phyloP scores from a whole-genome alignment of 768 basidiomycete genomes.

The Lactarius hatsudake region DNA sequence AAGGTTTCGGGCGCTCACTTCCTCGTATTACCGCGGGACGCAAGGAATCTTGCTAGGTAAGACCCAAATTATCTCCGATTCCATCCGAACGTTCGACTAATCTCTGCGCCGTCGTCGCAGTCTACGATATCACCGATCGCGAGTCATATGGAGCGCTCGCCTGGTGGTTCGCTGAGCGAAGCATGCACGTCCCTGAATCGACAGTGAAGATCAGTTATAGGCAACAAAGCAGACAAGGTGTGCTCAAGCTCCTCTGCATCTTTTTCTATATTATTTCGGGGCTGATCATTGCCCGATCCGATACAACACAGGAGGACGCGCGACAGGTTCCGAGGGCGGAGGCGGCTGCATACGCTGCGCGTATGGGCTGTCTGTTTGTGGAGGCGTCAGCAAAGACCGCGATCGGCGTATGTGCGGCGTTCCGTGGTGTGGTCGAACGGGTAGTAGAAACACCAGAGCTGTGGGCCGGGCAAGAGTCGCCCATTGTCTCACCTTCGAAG shows the following conservation, averaged over 20 bases:
- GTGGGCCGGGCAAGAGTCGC: slow-evolving; percentile 46
- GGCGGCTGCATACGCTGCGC: slow-evolving; percentile 71
- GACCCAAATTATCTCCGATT: slow-evolving; percentile 14
- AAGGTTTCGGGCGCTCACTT: slow-evolving; percentile 90
- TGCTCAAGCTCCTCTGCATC: slow-evolving; percentile 9
- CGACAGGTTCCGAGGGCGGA: slow-evolving; percentile 75
- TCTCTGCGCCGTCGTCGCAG: slow-evolving; percentile 37
- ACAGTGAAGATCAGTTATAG: slow-evolving; percentile 93
- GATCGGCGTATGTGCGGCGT: slow-evolving; percentile 72
- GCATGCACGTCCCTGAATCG: slow-evolving; percentile 80
- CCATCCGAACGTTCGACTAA: background rate
- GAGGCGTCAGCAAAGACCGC: slow-evolving; percentile 92
- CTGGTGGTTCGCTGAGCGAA: slow-evolving; percentile 87
- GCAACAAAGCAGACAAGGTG: slow-evolving; percentile 90
- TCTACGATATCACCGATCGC: slow-evolving; percentile 91
- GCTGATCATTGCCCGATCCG: background rate
- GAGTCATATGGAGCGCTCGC: slow-evolving; percentile 92
- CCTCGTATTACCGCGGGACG: slow-evolving; percentile 87
- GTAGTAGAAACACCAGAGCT: slow-evolving; percentile 82
- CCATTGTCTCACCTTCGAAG: slow-evolving; percentile 27
- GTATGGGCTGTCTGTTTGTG: slow-evolving; percentile 86
- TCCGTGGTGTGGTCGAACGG: slow-evolving; percentile 69
- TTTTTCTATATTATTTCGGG: background rate
- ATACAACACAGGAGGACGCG: slow-evolving; percentile 70
- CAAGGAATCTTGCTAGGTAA: slow-evolving; percentile 74